These are phyloP conservation scores for Dothistroma pini DNA, from an alignment of 2,329 filamentous ascomycete species.

Conservation along the genomic window DNA sequence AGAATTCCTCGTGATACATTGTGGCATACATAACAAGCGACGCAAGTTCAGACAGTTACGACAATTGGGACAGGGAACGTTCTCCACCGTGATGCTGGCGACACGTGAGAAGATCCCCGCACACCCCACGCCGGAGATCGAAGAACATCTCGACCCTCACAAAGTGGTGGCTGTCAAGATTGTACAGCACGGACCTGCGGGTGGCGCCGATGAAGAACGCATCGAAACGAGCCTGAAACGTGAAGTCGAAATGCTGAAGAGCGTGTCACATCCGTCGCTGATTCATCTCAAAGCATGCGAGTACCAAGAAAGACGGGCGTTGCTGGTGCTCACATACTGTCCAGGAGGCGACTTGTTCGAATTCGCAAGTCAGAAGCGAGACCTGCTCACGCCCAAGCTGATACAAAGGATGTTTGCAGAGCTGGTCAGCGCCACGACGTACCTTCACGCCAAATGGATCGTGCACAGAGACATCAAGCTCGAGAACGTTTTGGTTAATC, in stretches of 20 bases:
- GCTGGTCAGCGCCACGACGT: conserved; percentile 76
- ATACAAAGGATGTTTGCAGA: conserved; percentile 87
- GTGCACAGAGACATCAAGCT: conserved; percentile 98
- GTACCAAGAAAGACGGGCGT: conserved; percentile 74
- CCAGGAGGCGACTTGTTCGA: conserved; percentile 95
- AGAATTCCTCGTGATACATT: conserved; percentile 46
- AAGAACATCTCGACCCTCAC: conserved; percentile 59
- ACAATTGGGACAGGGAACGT: conserved; percentile 85
- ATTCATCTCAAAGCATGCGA: conserved; percentile 91
- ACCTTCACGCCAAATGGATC: conserved; percentile 80
- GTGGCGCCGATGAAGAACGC: conserved; percentile 87
- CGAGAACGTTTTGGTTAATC: conserved; percentile 92
- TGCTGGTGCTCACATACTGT: conserved; percentile 87
- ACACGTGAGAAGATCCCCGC: conserved; percentile 64
- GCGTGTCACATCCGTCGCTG: conserved; percentile 81
- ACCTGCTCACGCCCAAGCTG: conserved; percentile 63
- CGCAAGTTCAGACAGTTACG: conserved; percentile 76
- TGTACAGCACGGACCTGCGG: conserved; percentile 89
- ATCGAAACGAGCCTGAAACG: conserved; percentile 91
- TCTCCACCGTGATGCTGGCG: conserved; percentile 89
- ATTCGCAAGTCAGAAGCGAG: conserved; percentile 69
- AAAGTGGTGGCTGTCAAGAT: conserved; percentile 92
- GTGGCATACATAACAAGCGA: conserved; percentile 66
- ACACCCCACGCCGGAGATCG: conserved; percentile 40
- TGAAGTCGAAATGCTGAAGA: conserved; percentile 90